phyloP scores from a whole-genome alignment of 805 yeast genomes.

The Suhomyces sp. region DNA sequence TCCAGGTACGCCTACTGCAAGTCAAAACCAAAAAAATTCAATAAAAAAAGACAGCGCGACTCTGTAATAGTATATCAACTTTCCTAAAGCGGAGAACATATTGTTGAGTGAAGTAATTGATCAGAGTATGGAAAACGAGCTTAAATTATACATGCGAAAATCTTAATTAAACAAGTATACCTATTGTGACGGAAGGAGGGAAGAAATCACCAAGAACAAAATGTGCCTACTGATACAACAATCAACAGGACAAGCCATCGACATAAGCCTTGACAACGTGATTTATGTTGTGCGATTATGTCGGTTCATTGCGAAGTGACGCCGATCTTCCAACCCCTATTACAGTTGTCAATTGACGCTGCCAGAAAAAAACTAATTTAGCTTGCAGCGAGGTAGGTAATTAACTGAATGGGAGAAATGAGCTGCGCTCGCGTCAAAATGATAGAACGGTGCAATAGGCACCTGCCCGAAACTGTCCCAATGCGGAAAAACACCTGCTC shows the following conservation, averaged over 20 bases:
- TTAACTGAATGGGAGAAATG: constrained; percentile 2
- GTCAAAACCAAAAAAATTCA: neutral
- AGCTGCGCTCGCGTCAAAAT: constrained; percentile 1
- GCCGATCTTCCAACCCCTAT: neutral
- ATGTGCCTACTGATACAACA: neutral
- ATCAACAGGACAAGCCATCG: neutral
- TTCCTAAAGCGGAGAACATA: constrained; percentile 1
- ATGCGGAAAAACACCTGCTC: constrained; percentile 4
- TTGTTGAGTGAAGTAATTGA: neutral
- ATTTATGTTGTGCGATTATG: neutral
- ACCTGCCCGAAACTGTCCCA: neutral
- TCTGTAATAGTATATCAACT: constrained; percentile 1
- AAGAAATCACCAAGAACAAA: neutral
- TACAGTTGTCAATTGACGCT: neutral
- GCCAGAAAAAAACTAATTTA: neutral
- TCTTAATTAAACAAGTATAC: neutral
- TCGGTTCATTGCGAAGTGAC: neutral
- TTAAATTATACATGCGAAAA: neutral
- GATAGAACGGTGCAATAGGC: neutral
- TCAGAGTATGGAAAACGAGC: neutral
- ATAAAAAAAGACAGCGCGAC: neutral
- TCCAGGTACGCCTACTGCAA: neutral
- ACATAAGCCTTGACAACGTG: neutral
- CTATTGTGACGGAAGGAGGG: neutral
- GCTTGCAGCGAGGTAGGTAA: neutral